Base-by-base conservation (phyloP, 1,139 yeast genomes). In the Lodderomyces jiufengensis region DNA sequence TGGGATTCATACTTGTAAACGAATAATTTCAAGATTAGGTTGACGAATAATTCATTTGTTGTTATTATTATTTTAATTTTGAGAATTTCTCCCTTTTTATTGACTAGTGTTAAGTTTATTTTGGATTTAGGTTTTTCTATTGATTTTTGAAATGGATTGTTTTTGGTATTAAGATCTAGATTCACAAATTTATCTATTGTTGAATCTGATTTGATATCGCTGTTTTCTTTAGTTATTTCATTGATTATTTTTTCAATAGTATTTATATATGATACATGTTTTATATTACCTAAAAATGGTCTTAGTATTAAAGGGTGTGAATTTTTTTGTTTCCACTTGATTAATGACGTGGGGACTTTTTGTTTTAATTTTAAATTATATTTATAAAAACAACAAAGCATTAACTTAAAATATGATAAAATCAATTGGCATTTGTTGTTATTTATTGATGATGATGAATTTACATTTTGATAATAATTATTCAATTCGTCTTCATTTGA, bases 211-310 rank as follows among this genome's bases (percentile, higher is more conserved):
- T 49, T 40, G 9, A 55, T 43, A 18, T 51, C 42, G 33, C n/a
- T n/a, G n/a, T 53, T 50, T 34, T 50, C 44, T 5, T 45, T 40
- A 3, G 53, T 40, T 20, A 40, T 25, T n/a, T 68, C 58, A 7
- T 66, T 59, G 15, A 80, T 49, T 3, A 78, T 61, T 26, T 63
- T 60, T 10, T 59, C 46, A 42, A 79, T 59, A 26, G 71, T 61
- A 27, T 59, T 55, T 26, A 80, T 54, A 31, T 73, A 64, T 34
- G 70, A 59, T 45, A 79, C 79, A 49, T 84, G 94, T 39, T 78
- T 74, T 38, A 80, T 70, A 46, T 79, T 82, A 3, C 88, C 87
- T 22, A 84, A 65, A 27, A 84, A 56, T 1, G 95, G 92, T 33
- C 85, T 61, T 33, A 82, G 60, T 18, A 82, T 66, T 37, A 77